phyloP scores from a whole-genome alignment of 139 green algal genomes.

The Pleodorina starrii region DNA sequence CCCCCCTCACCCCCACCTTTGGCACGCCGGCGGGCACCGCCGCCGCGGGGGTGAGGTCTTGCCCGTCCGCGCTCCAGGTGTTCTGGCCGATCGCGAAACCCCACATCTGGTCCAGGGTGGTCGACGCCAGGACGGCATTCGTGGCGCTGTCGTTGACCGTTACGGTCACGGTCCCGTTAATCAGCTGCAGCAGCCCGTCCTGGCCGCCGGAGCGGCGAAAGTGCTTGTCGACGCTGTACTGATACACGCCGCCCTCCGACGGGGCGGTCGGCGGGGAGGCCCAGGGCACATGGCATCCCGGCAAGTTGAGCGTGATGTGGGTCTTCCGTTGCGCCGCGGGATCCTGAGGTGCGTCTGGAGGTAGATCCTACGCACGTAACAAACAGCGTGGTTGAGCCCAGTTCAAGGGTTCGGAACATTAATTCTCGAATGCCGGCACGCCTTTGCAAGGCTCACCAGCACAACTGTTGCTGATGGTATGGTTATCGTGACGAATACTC shows the following conservation, averaged over 20 bases:
- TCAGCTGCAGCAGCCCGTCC: constrained; percentile 12
- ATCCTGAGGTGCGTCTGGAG: constrained; percentile 2
- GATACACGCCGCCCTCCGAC: constrained; percentile 17
- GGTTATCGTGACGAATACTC: constrained; percentile 10
- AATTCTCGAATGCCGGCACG: not conserved
- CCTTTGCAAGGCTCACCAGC: constrained; percentile 9
- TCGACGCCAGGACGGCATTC: constrained; percentile 13
- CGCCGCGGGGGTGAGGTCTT: constrained; percentile 19
- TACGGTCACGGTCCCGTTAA: constrained; percentile 19
- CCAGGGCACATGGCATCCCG: not conserved
- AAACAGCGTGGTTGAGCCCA: not conserved
- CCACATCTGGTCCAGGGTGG: constrained; percentile 28
- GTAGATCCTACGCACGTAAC: constrained; percentile 5
- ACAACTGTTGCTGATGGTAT: constrained; percentile 3
- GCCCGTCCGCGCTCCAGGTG: constrained; percentile 31
- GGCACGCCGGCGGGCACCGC: constrained; percentile 34
- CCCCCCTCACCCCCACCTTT: constrained; percentile 16
- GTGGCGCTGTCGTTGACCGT: constrained; percentile 23
- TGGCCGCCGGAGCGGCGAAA: constrained; percentile 4
- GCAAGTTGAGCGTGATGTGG: constrained; percentile 31
- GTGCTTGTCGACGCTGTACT: constrained; percentile 16
- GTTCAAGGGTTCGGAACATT: not conserved
- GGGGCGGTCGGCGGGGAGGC: not conserved
- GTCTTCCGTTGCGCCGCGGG: constrained; percentile 9
- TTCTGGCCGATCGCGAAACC: constrained; percentile 32